Percentiles rank a stretch among this genome's conserved stretches.
Evolutionary conservation across 2,329 filamentous ascomycete genomes (phyloP).

Genomic region (Aciculosporium take): DNA sequence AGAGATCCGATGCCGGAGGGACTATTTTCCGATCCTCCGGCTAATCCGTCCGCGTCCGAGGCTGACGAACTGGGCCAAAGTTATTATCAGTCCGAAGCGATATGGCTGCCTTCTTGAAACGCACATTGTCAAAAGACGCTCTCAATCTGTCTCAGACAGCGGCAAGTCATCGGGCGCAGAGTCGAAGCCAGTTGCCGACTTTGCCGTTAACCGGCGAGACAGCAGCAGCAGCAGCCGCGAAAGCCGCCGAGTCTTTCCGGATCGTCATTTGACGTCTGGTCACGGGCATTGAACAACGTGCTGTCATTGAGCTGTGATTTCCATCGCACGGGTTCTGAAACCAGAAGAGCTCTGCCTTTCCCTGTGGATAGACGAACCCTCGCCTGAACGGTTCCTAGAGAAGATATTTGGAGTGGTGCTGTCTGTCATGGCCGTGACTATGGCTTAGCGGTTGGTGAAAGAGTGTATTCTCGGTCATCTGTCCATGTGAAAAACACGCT

Average conservation of each 20-base stretch:
- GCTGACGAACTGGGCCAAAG: too few relatives aligned
- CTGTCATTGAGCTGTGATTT: conserved; percentile 20
- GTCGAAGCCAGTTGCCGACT: not conserved
- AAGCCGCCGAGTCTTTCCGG: conserved; percentile 1
- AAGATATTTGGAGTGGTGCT: conserved; percentile 17
- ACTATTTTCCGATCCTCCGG: too few relatives aligned
- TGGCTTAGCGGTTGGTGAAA: conserved; percentile 17
- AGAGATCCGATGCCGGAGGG: too few relatives aligned
- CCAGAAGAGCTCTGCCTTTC: conserved; percentile 20
- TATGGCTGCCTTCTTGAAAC: too few relatives aligned
- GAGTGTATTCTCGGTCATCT: conserved; percentile 16
- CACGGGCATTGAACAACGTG: too few relatives aligned
- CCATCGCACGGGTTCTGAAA: conserved; percentile 21
- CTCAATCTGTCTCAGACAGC: too few relatives aligned
- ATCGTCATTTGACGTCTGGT: conserved; percentile 12
- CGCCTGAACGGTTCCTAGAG: conserved; percentile 10
- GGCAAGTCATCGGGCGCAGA: not conserved
- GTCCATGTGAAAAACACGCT: conserved; percentile 16
- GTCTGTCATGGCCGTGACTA: conserved; percentile 18
- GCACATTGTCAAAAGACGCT: too few relatives aligned
- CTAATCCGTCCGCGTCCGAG: too few relatives aligned
- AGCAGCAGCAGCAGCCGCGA: not conserved
- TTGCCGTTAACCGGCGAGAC: not conserved
- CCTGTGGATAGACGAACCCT: conserved; percentile 15
- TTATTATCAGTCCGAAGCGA: too few relatives aligned